phyloP scores from a whole-genome alignment of 768 basidiomycete genomes.

The Suillus plorans region DNA sequence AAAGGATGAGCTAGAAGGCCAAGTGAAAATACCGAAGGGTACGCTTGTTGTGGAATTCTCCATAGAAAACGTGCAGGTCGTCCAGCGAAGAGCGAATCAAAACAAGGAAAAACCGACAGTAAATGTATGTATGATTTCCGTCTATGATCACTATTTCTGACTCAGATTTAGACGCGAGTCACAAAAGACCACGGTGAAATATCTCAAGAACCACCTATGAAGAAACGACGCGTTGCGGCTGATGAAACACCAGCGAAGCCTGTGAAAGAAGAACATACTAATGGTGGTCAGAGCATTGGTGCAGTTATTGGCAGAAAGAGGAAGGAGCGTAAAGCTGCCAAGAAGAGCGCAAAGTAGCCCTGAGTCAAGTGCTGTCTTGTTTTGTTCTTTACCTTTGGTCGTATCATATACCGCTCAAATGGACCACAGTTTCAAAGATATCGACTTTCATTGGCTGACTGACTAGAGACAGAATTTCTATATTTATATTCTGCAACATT shows the following conservation, averaged over 20 bases:
- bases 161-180: constrained; percentile 1
- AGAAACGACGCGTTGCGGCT: constrained; percentile 38
- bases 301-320: constrained; percentile 81
- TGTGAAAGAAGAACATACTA: constrained; percentile 21
- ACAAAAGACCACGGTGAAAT: constrained; percentile 10
- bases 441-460: neutral
- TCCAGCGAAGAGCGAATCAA: constrained; percentile 66
- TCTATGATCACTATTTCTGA: neutral
- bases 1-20: constrained; percentile 49
- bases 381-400: neutral
- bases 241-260: constrained; percentile 22
- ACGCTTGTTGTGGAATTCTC: constrained; percentile 92
- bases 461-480: no score
- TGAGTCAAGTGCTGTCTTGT: neutral
- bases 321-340: constrained; percentile 54
- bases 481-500: no score
- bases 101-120: constrained; percentile 37
- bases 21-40: constrained; percentile 40
- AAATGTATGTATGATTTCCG: constrained; percentile 1
- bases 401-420: neutral
- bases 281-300: constrained; percentile 50
- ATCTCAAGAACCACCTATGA: constrained; percentile 36
- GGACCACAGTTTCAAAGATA: neutral
- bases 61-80: constrained; percentile 91
- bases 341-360: constrained; percentile 6